These are phyloP conservation scores for Myxozyma monticola DNA, from an alignment of 805 yeast genomes.

Conservation along the genomic window DNA sequence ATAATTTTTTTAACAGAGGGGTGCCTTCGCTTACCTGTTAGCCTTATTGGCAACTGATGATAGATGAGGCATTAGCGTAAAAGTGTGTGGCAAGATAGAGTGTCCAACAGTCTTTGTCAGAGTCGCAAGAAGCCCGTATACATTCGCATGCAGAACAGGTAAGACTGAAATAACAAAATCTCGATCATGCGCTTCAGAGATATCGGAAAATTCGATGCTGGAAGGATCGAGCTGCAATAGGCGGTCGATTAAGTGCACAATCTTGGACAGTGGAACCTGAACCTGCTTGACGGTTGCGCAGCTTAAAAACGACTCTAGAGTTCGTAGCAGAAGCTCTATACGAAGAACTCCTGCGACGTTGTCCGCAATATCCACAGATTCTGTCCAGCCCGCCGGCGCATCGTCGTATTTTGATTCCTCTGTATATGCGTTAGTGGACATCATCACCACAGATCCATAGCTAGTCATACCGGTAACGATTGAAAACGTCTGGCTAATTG, in stretches of 20 bases:
- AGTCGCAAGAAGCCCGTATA: conserved; percentile 14
- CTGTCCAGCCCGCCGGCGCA: conserved; percentile 18
- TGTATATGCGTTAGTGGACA: not conserved
- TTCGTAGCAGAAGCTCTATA: conserved; percentile 18
- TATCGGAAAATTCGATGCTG: conserved; percentile 5
- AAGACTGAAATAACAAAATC: conserved; percentile 13
- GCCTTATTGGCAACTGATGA: not conserved
- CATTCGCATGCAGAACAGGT: conserved; percentile 22
- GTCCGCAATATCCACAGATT: conserved; percentile 4
- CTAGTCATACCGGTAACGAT: too few species aligned
- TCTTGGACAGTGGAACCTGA: conserved; percentile 16
- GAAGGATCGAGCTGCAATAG: conserved; percentile 6
- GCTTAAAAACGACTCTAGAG: conserved; percentile 16
- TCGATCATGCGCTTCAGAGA: conserved; percentile 15
- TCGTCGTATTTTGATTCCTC: conserved; percentile 8
- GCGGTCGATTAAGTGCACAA: conserved; percentile 10
- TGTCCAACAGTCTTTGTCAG: conserved; percentile 8
- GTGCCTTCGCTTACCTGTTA: not conserved
- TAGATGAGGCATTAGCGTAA: conserved; percentile 8
- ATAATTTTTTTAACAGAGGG: not conserved
- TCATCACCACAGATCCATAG: conserved; percentile 1
- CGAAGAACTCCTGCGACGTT: conserved; percentile 11
- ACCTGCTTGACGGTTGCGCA: conserved; percentile 5
- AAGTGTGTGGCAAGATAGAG: conserved; percentile 12
- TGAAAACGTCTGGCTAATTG: conserved; percentile 3